Conservation (phyloP, 257 asterid genomes). For the Cordia subcordata region DNA sequence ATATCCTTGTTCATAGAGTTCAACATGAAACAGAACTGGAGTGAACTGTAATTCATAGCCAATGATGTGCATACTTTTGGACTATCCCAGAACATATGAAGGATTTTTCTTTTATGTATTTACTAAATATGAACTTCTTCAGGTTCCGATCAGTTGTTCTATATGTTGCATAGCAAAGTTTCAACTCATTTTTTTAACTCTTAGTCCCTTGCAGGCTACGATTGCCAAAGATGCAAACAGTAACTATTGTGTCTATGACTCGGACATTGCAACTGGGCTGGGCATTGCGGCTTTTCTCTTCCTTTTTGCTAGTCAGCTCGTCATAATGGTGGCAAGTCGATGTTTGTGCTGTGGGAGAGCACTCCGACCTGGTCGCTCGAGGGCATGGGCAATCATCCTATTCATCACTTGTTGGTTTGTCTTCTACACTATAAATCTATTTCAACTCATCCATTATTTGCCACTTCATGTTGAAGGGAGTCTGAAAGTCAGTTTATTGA, state of each 20-base stretch:
- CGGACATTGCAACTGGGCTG: constrained; percentile 65
- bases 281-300: constrained; percentile 62
- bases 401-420: constrained; percentile 78
- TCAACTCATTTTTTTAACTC: not conserved
- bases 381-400: constrained; percentile 62
- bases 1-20: too few species aligned
- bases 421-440: not conserved
- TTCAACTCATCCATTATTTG: not conserved
- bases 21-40: too few species aligned
- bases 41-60: too few species aligned
- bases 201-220: constrained; percentile 37
- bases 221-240: constrained; percentile 20
- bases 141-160: not conserved
- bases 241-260: constrained; percentile 55
- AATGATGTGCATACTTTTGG: too few species aligned
- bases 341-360: constrained; percentile 84
- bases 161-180: too few species aligned
- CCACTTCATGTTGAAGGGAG: not conserved
- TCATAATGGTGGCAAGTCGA: constrained; percentile 54
- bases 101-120: too few species aligned
- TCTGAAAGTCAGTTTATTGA: not conserved
- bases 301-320: constrained; percentile 63
- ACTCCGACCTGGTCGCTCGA: constrained; percentile 59
- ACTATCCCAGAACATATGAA: too few species aligned
- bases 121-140: not conserved